Percentiles rank a stretch among this genome's conserved stretches.
phyloP scores from a whole-genome alignment of 1,284 basidiomycete genomes.

The Irpex sp. region DNA sequence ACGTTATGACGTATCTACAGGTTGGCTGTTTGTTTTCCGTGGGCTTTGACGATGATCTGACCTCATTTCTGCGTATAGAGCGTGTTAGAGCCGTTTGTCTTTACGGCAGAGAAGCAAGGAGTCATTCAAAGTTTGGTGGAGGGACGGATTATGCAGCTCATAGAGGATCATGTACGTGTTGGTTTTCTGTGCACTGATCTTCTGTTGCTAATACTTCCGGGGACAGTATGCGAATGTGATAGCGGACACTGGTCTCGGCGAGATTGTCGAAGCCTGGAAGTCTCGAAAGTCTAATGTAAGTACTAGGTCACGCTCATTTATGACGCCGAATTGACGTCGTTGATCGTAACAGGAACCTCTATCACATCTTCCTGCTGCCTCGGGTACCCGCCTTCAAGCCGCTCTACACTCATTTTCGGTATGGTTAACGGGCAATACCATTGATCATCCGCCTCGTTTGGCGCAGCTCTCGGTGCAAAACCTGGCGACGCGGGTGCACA shows the following conservation, averaged over 20 bases:
- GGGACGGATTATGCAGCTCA: slow-evolving; percentile 60
- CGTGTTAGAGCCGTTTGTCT: slow-evolving; percentile 69
- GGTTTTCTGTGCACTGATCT: neutral
- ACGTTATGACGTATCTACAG: slow-evolving; percentile 79
- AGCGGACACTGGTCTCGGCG: slow-evolving; percentile 69
- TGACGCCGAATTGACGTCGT: neutral
- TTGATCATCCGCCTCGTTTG: slow-evolving; percentile 78
- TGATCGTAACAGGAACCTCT: slow-evolving; percentile 57
- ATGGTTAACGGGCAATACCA: slow-evolving; percentile 66
- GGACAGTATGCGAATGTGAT: slow-evolving; percentile 70
- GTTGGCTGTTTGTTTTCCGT: slow-evolving; percentile 34
- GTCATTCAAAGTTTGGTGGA: slow-evolving; percentile 63
- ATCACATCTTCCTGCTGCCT: slow-evolving; percentile 56
- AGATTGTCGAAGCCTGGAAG: slow-evolving; percentile 56
- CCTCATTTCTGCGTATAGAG: slow-evolving; percentile 37
- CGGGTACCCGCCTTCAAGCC: slow-evolving; percentile 49
- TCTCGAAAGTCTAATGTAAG: slow-evolving; percentile 53
- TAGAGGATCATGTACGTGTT: slow-evolving; percentile 75
- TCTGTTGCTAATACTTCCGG: neutral
- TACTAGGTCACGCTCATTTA: slow-evolving; percentile 11
- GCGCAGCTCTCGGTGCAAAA: slow-evolving; percentile 66
- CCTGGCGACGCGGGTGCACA: slow-evolving; percentile 71
- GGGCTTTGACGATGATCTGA: neutral
- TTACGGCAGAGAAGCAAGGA: slow-evolving; percentile 62
- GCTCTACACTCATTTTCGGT: slow-evolving; percentile 58